Evolutionary conservation across 169 alveolate species (phyloP).

Genomic region (Toxoplasma gondii): DNA sequence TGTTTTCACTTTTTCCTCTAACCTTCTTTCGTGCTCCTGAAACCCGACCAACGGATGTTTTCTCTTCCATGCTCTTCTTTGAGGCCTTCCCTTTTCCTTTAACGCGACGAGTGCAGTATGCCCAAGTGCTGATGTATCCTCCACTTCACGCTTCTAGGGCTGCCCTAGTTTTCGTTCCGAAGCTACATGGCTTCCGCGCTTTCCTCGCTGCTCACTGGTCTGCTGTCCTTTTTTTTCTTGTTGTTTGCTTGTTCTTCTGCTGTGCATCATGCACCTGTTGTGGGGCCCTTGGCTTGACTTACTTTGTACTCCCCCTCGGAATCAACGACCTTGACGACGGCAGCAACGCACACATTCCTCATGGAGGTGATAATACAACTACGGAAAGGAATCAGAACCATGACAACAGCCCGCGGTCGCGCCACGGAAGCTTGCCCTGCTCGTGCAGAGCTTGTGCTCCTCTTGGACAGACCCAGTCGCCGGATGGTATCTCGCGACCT

Average conservation of each 20-base stretch:
- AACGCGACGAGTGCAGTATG: constrained; percentile 1
- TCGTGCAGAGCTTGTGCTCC: no score
- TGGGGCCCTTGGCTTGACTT: background rate
- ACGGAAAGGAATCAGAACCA: background rate
- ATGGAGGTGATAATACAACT: background rate
- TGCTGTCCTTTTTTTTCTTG: background rate
- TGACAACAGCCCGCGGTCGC: no score
- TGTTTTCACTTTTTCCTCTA: background rate
- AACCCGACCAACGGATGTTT: background rate
- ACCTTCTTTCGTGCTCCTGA: background rate
- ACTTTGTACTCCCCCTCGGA: background rate
- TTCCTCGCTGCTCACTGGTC: constrained; percentile 26
- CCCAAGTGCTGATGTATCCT: constrained; percentile 50
- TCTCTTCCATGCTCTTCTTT: background rate
- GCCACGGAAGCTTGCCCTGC: no score
- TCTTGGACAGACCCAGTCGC: no score
- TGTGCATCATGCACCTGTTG: background rate
- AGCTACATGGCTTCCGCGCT: constrained; percentile 38
- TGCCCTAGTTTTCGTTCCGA: constrained; percentile 17
- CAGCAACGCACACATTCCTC: background rate
- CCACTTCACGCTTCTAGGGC: constrained; percentile 6
- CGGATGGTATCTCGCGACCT: no score
- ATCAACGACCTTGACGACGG: background rate
- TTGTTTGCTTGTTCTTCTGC: background rate
- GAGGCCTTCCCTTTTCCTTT: constrained; percentile 14